Percentiles rank a stretch among this genome's conserved stretches.
Conservation (phyloP, 345 rosid genomes). For the Anacardium occidentale region DNA sequence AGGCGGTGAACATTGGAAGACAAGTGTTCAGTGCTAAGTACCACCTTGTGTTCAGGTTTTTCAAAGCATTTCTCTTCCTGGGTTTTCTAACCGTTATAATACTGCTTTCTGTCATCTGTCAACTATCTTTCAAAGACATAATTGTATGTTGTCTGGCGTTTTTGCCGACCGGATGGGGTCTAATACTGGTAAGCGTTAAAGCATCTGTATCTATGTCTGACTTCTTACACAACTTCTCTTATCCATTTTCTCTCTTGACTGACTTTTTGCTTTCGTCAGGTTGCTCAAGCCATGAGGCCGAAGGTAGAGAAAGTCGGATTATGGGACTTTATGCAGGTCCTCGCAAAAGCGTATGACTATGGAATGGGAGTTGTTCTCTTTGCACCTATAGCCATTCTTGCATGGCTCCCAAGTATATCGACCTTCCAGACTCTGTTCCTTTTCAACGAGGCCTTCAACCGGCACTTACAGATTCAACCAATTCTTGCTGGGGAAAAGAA, state of each 20-base stretch:
- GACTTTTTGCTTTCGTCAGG: slow-evolving; percentile 37
- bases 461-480: slow-evolving; percentile 83
- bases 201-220: not conserved
- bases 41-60: slow-evolving; percentile 70
- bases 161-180: slow-evolving; percentile 96
- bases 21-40: slow-evolving; percentile 68
- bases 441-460: slow-evolving; percentile 80
- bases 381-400: slow-evolving; percentile 79
- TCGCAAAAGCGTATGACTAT: slow-evolving; percentile 82
- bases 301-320: slow-evolving; percentile 62
- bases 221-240: too few relatives aligned
- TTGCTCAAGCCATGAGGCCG: slow-evolving; percentile 88
- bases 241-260: not conserved
- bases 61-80: slow-evolving; percentile 85
- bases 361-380: slow-evolving; percentile 89
- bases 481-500: slow-evolving; percentile 88
- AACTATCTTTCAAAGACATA: slow-evolving; percentile 71
- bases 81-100: slow-evolving; percentile 58
- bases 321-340: slow-evolving; percentile 77
- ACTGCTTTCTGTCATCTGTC: slow-evolving; percentile 64
- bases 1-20: slow-evolving; percentile 90
- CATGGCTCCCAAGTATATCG: slow-evolving; percentile 88
- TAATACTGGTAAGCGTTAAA: slow-evolving; percentile 63
- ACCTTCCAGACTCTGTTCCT: slow-evolving; percentile 90
- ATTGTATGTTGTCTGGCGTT: slow-evolving; percentile 83